Evolutionary conservation across 1,284 basidiomycete species (phyloP), one percentile per base, ranked within the genome.

Genomic region (Afroboletus lepidellus): DNA sequence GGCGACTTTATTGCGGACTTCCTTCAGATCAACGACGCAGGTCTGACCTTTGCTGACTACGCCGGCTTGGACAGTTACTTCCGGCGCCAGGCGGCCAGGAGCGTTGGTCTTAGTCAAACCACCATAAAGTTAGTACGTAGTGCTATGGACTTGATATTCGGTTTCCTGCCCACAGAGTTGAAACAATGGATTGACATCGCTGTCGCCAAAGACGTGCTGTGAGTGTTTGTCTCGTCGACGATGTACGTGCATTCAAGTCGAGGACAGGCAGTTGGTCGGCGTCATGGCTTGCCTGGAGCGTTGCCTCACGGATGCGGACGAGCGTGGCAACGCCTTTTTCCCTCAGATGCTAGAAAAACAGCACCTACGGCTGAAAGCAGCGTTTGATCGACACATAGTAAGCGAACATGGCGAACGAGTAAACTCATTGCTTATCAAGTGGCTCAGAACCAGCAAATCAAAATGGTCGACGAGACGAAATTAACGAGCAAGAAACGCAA

Each of bases 41-140:
- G 85, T 23, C 78, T 92, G 18, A 98, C 96, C 0, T 99, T 94
- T 70, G 96, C 96, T 9, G 96, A 98, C 71, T 95, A 97, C 63
- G 92, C 94, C 84, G 85, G 87, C 44, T 74, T 99, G 55, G 96
- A 98, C 67, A 91, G 87, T 50, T 98, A 97, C 72, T 98, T 98
- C 76, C 80, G 92, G 23, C 79, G 95, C 34, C 90, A 97, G 63
- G 96, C 96, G 3, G 79, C 88, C 9, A 77, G 88, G n/a, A 77
- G 81, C 42, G 77, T 80, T 15, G 85, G 83, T 1, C 74, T 92
- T 41, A 84, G 82, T 53, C 77, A 79, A 46, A 73, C 82, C 16
- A 93, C 93, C 20, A 67, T 79, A 53, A 94, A 94, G 71, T 80
- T 97, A 11, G 80, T 94, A 24, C 83, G 90, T 23, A 85, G 85